Evolutionary conservation across 2,329 filamentous ascomycete genomes (phyloP).

Genomic region (Aspergillus fischeri): DNA sequence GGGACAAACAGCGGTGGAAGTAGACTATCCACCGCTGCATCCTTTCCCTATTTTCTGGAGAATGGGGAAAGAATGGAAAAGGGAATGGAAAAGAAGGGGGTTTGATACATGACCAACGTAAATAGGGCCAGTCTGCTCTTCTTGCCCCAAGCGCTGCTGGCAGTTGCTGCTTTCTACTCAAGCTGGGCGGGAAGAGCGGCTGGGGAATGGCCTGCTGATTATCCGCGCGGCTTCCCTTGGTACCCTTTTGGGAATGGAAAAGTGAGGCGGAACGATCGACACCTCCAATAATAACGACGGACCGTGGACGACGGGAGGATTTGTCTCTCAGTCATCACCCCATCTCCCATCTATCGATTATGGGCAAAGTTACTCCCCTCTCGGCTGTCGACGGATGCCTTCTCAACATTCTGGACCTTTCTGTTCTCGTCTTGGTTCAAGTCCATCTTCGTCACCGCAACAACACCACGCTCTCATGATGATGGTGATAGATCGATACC

Average conservation of each 20-base stretch:
- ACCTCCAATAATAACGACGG: neutral
- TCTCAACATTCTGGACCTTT: neutral
- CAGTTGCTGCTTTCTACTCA: neutral
- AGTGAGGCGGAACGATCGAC: slow-evolving; percentile 25
- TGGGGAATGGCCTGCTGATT: slow-evolving; percentile 9
- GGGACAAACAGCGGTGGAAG: slow-evolving; percentile 39
- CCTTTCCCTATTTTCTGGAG: neutral
- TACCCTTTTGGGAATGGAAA: slow-evolving; percentile 6
- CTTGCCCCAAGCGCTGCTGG: neutral
- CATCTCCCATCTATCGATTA: neutral
- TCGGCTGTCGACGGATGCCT: neutral
- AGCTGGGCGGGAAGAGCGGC: slow-evolving; percentile 3
- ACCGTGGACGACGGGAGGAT: neutral
- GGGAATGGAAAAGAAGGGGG: neutral
- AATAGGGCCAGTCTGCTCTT: neutral
- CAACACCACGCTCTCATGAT: neutral
- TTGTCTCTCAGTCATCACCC: neutral
- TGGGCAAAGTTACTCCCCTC: neutral
- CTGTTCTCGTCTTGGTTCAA: neutral
- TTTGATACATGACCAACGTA: neutral
- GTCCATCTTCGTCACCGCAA: neutral
- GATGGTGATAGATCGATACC: neutral
- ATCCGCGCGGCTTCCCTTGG: slow-evolving; percentile 21
- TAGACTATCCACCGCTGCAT: slow-evolving; percentile 14
- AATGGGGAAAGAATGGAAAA: neutral